Evolutionary conservation across 176 grass and related monocot species (phyloP).

Genomic region (Eleusine indica): DNA sequence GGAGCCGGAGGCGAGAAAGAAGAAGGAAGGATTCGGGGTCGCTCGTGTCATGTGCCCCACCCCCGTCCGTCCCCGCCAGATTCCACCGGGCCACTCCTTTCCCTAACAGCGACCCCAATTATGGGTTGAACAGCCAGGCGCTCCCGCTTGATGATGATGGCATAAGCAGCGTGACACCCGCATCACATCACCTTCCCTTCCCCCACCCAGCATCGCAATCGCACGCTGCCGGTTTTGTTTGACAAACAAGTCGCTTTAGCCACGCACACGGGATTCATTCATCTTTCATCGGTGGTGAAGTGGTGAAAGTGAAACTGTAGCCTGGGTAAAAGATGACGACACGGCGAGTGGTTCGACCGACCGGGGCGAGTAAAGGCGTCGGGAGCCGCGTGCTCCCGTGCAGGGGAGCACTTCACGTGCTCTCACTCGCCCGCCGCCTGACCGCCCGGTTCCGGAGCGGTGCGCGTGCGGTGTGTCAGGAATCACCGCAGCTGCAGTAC

Average conservation of each 20-base stretch:
- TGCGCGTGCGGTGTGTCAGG: background rate
- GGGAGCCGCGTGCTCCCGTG: background rate
- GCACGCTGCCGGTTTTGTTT: background rate
- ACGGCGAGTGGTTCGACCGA: no score
- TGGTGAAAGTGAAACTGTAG: background rate
- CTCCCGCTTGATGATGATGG: background rate
- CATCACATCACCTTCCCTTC: background rate
- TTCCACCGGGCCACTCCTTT: constrained; percentile 33
- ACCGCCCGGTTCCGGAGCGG: no score
- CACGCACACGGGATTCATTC: no score
- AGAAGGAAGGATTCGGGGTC: background rate
- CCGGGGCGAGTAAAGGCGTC: no score
- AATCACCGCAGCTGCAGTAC: background rate
- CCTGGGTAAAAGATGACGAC: no score
- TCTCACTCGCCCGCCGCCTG: no score
- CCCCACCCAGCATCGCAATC: background rate
- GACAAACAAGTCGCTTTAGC: no score
- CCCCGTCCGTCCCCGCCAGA: background rate
- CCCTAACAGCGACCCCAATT: background rate
- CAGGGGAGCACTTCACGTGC: constrained; percentile 13
- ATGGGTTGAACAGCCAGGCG: background rate
- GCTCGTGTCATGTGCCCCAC: constrained; percentile 9
- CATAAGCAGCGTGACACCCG: background rate
- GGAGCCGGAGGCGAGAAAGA: no score
- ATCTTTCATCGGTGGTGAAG: background rate